These are phyloP conservation scores for Polyporus tsugae DNA, from an alignment of 1,284 basidiomycete genomes.

Conservation along the genomic window DNA sequence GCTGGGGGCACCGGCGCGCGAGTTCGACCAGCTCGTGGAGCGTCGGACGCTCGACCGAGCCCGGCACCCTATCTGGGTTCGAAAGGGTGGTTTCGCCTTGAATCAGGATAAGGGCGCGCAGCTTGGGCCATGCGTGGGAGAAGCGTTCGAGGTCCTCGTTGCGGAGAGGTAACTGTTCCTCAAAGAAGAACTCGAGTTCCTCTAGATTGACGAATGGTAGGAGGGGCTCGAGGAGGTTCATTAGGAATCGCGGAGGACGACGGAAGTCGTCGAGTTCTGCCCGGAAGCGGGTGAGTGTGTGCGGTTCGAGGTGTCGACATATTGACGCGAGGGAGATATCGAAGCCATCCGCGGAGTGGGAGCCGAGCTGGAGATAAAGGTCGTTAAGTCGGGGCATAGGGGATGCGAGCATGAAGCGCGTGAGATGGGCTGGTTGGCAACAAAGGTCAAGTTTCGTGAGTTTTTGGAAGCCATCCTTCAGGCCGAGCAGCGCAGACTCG, in stretches of 20 bases:
- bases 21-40: background rate
- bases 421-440: background rate
- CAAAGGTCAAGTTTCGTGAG: background rate
- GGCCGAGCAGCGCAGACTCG: background rate
- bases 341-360: background rate
- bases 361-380: background rate
- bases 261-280: background rate
- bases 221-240: background rate
- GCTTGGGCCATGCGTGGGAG: background rate
- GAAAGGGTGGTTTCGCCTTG: background rate
- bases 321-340: background rate
- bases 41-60: background rate
- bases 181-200: background rate
- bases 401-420: background rate
- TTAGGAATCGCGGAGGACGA: background rate
- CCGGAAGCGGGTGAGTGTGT: background rate
- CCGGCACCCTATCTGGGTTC: background rate
- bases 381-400: background rate
- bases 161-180: background rate
- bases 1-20: background rate
- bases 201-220: background rate
- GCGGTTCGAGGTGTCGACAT: background rate
- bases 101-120: background rate
- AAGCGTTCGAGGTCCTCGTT: conserved; percentile 1
- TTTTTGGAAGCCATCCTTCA: background rate